Percentiles rank a stretch among this genome's conserved stretches.
Evolutionary conservation across 1,139 yeast species (phyloP).

Genomic region (Hansenula sp.): DNA sequence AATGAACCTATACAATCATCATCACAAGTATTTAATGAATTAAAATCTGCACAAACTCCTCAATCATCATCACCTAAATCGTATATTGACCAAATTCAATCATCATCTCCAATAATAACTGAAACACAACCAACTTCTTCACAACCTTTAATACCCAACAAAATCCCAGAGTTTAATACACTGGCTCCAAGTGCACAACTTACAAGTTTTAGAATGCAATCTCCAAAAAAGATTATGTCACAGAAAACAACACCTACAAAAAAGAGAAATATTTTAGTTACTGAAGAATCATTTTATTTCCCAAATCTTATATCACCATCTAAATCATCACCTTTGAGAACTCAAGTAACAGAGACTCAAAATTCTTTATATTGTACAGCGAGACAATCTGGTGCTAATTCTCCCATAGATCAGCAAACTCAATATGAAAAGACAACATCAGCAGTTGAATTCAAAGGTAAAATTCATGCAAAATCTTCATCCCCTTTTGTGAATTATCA

Average conservation of each 20-base stretch:
- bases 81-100: slow-evolving; percentile 1
- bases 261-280: slow-evolving; percentile 7
- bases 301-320: slow-evolving; percentile 11
- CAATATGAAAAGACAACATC: slow-evolving; percentile 13
- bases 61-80: background rate
- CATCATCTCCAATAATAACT: slow-evolving; percentile 13
- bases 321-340: slow-evolving; percentile 9
- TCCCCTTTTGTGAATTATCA: slow-evolving; percentile 8
- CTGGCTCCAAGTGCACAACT: slow-evolving; percentile 17
- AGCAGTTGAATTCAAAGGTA: slow-evolving; percentile 15
- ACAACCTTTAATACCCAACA: background rate
- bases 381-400: slow-evolving; percentile 5
- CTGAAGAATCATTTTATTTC: slow-evolving; percentile 14
- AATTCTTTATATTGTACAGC: slow-evolving; percentile 17
- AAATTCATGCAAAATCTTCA: slow-evolving; percentile 5
- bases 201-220: slow-evolving; percentile 18
- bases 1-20: background rate
- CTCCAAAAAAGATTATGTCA: slow-evolving; percentile 11
- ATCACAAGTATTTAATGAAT: background rate
- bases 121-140: background rate
- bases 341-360: slow-evolving; percentile 1
- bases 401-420: slow-evolving; percentile 3
- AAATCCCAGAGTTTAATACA: too few species aligned
- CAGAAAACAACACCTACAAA: slow-evolving; percentile 7
- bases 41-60: slow-evolving; percentile 4